phyloP scores from a whole-genome alignment of 305 asterid species.

The Euphrasia arctica region DNA sequence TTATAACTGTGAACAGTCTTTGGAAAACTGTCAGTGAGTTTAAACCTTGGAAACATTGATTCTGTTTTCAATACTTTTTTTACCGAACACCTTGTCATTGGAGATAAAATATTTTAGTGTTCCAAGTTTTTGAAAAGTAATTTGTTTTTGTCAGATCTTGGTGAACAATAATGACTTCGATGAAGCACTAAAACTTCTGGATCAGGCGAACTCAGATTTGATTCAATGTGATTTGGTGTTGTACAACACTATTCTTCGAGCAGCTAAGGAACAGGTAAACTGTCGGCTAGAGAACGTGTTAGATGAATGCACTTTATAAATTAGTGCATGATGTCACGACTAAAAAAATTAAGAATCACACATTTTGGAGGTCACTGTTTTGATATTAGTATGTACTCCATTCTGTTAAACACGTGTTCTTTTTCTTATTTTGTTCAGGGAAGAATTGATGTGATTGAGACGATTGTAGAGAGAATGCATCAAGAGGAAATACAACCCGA shows the following conservation, averaged over 20 bases:
- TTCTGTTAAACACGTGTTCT: slow-evolving; percentile 5
- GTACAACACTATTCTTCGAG: slow-evolving; percentile 66
- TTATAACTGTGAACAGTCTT: slow-evolving; percentile 1
- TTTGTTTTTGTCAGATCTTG: slow-evolving; percentile 43
- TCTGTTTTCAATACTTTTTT: background rate
- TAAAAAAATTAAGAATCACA: background rate
- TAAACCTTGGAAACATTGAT: background rate
- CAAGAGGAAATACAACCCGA: slow-evolving; percentile 70
- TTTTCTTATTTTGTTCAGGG: slow-evolving; percentile 39
- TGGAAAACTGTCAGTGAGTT: background rate
- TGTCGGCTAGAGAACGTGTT: background rate
- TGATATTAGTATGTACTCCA: background rate
- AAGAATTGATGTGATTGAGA: slow-evolving; percentile 68
- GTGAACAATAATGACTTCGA: slow-evolving; percentile 46
- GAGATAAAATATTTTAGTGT: slow-evolving; percentile 11
- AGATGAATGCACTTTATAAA: background rate
- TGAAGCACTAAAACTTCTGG: slow-evolving; percentile 54
- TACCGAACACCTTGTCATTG: slow-evolving; percentile 18
- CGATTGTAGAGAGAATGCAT: slow-evolving; percentile 70
- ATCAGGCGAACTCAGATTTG: slow-evolving; percentile 47
- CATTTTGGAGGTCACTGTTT: background rate
- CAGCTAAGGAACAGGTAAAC: slow-evolving; percentile 62
- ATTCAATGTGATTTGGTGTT: slow-evolving; percentile 52
- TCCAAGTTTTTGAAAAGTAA: slow-evolving; percentile 1
- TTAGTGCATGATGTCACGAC: background rate